A percentile compares a stretch with the other conserved stretches of the same genome.
Conservation (phyloP, 305 asterid species). For the Rubia balearica region DNA sequence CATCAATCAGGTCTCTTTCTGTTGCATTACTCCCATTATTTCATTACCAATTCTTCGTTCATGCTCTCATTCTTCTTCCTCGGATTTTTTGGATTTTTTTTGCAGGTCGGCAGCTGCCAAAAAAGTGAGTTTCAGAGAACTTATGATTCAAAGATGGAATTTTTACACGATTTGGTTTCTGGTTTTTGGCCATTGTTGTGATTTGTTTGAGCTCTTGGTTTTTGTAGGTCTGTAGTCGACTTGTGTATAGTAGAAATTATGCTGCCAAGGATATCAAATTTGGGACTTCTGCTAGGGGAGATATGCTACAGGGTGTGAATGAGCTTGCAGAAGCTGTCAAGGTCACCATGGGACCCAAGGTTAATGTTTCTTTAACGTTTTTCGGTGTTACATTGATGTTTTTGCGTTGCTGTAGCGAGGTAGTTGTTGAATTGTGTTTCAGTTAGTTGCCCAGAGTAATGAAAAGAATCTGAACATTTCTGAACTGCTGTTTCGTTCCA, state of each 20-base stretch:
- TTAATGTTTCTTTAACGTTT: slow-evolving; percentile 12
- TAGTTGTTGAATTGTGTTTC: neutral
- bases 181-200: neutral
- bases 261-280: slow-evolving; percentile 76
- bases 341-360: slow-evolving; percentile 98
- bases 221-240: slow-evolving; percentile 44
- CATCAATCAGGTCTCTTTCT: slow-evolving; percentile 45
- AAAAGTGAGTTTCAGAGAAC: slow-evolving; percentile 37
- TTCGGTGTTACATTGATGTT: neutral
- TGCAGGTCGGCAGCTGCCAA: slow-evolving; percentile 59
- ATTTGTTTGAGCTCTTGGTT: slow-evolving; percentile 16
- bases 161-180: neutral
- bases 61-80: neutral
- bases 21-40: slow-evolving; percentile 1
- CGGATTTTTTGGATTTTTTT: neutral
- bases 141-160: neutral
- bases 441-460: neutral
- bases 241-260: slow-evolving; percentile 57
- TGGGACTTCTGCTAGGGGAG: slow-evolving; percentile 63
- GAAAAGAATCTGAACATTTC: neutral
- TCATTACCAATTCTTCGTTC: neutral
- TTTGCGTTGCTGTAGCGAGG: neutral
- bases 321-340: slow-evolving; percentile 96
- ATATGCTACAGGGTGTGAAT: slow-evolving; percentile 76
- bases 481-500: neutral